Conservation (phyloP, 2,329 filamentous ascomycete genomes). For the Colletotrichum viniferum region DNA sequence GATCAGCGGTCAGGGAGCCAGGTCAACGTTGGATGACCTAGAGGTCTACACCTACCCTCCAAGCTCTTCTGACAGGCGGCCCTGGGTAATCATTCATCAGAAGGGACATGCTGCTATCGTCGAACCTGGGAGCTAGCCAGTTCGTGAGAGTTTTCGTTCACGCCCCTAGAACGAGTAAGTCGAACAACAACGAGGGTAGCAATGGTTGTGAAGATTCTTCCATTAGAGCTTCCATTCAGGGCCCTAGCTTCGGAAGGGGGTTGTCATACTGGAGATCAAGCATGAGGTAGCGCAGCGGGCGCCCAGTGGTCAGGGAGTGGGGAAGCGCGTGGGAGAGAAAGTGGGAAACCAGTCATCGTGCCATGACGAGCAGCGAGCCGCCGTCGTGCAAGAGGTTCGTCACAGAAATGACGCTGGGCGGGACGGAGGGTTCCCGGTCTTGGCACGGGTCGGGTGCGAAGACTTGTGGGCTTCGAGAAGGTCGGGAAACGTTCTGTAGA, state of each 20-base stretch:
- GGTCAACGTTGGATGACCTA: background rate
- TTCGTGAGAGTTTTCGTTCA: background rate
- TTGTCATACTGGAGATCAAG: background rate
- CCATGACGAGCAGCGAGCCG: background rate
- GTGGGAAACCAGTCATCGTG: background rate
- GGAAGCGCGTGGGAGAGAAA: background rate
- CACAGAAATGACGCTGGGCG: background rate
- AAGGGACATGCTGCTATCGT: background rate
- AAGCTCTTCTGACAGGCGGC: background rate
- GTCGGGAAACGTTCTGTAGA: background rate
- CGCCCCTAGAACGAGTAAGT: background rate
- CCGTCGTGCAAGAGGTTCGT: constrained; percentile 10
- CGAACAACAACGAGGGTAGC: background rate
- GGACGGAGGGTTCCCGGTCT: constrained; percentile 5
- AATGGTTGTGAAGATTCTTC: background rate
- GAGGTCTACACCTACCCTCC: background rate
- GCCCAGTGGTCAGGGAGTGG: background rate
- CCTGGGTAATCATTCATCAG: background rate
- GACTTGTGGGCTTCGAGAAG: constrained; percentile 12
- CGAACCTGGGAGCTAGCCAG: background rate
- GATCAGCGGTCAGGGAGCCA: background rate
- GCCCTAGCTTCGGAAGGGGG: background rate
- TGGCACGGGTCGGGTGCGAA: background rate
- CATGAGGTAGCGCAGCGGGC: background rate
- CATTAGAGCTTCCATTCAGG: background rate